Base-by-base conservation (phyloP, 1,284 basidiomycete species). In the Pholiota adiposa region DNA sequence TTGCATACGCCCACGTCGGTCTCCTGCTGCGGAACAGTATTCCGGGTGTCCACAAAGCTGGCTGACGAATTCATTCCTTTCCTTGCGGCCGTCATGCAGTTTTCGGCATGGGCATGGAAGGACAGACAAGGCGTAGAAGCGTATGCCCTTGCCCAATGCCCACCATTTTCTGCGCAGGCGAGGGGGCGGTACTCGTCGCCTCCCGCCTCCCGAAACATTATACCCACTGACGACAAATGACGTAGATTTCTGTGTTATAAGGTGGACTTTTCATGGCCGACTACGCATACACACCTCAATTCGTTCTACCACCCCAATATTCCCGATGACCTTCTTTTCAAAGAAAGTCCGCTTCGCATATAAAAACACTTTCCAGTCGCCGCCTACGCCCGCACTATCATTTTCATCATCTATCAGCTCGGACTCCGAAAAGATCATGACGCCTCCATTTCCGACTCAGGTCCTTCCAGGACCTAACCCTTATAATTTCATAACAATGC, bases 311-410 rank as follows among this genome's bases (percentile, higher is more conserved):
- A 34, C 19, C 33, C 38, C 23, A 19, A 53, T 36, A 23, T 25
- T 7, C 25, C 7, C 41, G 6, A 54, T 54, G 52, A 21, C 52
- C n/a, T 18, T 33, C 2, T 25, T 25, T 7, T 21, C 49, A n/a
- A 75, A 74, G 58, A 69, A 71, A 61, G 74, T 76, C 33, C 72
- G 71, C 18, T 76, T 76, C 55, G 63, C 72, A 5, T 62, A 62
- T 50, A 67, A 66, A 16, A 69, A 66, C 44, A 65, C 59, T 4
- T 58, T 71, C 31, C 67, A 74, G 50, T 67, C 71, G 9, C 41
- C 56, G 2, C 41, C 36, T 12, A 65, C 68, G 3, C 69, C 70
- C 1, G 56, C 61, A 6, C 60, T 71, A 2, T 67, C 69, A 3
- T 57, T 64, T 48, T 66, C 69, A 0, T 60, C 60, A 6, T 63